Conservation (phyloP, 1,284 basidiomycete species). For the Microbotryum intermedium region DNA sequence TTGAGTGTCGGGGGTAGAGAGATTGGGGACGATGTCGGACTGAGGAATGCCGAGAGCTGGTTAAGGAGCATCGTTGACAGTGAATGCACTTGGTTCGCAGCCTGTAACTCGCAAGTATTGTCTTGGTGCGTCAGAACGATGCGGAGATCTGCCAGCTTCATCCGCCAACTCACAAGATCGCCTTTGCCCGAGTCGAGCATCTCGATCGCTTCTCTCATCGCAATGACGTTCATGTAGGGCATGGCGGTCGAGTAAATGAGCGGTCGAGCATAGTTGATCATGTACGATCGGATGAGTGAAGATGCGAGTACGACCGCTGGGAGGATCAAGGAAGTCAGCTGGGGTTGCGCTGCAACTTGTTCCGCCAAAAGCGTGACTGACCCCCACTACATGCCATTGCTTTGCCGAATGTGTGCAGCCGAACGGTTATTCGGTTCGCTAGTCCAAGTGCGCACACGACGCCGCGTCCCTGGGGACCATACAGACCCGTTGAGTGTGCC, state of each 20-base stretch:
- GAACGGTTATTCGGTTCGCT: constrained; percentile 50
- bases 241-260: constrained; percentile 83
- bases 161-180: constrained; percentile 43
- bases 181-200: constrained; percentile 62
- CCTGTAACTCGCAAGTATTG: constrained; percentile 36
- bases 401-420: constrained; percentile 58
- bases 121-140: not conserved
- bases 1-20: constrained; percentile 3
- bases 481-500: constrained; percentile 77
- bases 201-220: constrained; percentile 67
- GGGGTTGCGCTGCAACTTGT: constrained; percentile 15
- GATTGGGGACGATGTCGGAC: constrained; percentile 33
- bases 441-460: constrained; percentile 44
- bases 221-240: constrained; percentile 62
- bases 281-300: constrained; percentile 64
- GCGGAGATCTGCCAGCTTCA: not conserved
- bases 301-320: constrained; percentile 70
- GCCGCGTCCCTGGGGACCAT: constrained; percentile 55
- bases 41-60: constrained; percentile 9
- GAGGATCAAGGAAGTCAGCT: constrained; percentile 9
- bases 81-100: constrained; percentile 39
- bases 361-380: constrained; percentile 41
- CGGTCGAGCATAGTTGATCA: constrained; percentile 86
- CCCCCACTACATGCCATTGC: constrained; percentile 67
- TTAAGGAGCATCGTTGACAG: constrained; percentile 25